phyloP scores from a whole-genome alignment of 192 early-diverging fungal genomes.

The Coemansia sp. region DNA sequence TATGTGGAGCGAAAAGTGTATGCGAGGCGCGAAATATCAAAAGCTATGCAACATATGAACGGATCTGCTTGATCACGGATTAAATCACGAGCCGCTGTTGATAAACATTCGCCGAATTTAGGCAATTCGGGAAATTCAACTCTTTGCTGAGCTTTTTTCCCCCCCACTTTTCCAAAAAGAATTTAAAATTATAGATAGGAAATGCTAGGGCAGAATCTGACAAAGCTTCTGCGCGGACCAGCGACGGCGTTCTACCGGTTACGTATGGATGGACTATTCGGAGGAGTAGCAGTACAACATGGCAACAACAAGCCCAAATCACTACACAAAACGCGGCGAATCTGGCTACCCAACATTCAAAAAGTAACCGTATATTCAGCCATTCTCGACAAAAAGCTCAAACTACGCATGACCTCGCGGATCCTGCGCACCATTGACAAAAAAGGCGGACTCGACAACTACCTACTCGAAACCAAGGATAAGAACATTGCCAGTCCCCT shows the following conservation, averaged over 20 bases:
- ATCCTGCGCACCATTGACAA: constrained; percentile 77
- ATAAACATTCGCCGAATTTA: not conserved
- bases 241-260: constrained; percentile 37
- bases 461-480: constrained; percentile 66
- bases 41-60: no score
- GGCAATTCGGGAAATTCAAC: not conserved
- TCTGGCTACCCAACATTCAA: constrained; percentile 77
- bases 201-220: constrained; percentile 22
- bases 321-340: constrained; percentile 71
- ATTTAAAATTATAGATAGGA: not conserved
- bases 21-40: no score
- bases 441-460: constrained; percentile 79
- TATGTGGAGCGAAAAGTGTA: no score
- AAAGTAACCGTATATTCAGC: constrained; percentile 65
- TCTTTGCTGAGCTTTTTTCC: not conserved
- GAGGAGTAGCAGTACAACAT: constrained; percentile 23
- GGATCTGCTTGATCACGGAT: not conserved
- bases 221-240: constrained; percentile 22
- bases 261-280: constrained; percentile 44
- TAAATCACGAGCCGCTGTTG: not conserved
- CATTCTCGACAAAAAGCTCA: constrained; percentile 56
- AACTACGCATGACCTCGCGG: constrained; percentile 64
- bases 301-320: constrained; percentile 58
- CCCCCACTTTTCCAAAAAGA: not conserved
- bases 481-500: constrained; percentile 62